Percentiles rank a stretch among this genome's conserved stretches.
Evolutionary conservation across 352 stramenopile species (phyloP).

Genomic region (Phytopythium aichiense): DNA sequence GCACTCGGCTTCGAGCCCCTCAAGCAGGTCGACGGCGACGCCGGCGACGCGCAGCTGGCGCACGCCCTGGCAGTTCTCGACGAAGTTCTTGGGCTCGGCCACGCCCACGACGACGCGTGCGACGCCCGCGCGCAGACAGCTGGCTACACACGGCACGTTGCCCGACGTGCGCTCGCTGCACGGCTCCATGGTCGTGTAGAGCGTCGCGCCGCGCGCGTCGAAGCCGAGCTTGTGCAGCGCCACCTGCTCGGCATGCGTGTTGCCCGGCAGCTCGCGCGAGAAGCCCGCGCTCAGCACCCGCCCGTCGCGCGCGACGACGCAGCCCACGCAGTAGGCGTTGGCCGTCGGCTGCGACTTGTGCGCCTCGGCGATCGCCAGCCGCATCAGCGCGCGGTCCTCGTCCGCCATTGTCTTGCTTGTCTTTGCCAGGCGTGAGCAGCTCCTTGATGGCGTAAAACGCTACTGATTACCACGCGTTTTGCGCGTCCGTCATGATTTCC

Average conservation of each 20-base stretch:
- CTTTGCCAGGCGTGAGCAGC: too few relatives aligned
- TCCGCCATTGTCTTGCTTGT: too few relatives aligned
- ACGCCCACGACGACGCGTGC: conserved; percentile 76
- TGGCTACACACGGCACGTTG: conserved; percentile 79
- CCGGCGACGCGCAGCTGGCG: conserved; percentile 59
- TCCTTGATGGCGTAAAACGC: too few relatives aligned
- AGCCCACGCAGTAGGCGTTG: conserved; percentile 81
- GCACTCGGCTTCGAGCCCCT: conserved; percentile 71
- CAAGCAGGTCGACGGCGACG: conserved; percentile 65
- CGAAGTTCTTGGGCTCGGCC: conserved; percentile 87
- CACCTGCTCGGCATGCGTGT: conserved; percentile 88
- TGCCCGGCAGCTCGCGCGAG: conserved; percentile 81
- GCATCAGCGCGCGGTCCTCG: conserved; percentile 43
- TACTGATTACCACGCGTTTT: too few relatives aligned
- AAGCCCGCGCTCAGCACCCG: conserved; percentile 69
- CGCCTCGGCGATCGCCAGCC: conserved; percentile 72
- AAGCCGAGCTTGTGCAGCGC: conserved; percentile 80
- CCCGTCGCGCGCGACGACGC: conserved; percentile 61
- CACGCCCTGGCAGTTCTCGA: conserved; percentile 71
- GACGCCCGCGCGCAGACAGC: conserved; percentile 64
- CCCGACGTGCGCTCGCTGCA: conserved; percentile 84
- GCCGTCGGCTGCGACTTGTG: conserved; percentile 68
- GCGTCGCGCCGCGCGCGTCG: conserved; percentile 49
- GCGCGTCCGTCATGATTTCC: too few relatives aligned
- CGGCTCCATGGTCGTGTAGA: conserved; percentile 91